Evolutionary conservation across 352 stramenopile species (phyloP), one percentile per base, ranked within the genome.

Genomic region (Pythium scleroteichum): DNA sequence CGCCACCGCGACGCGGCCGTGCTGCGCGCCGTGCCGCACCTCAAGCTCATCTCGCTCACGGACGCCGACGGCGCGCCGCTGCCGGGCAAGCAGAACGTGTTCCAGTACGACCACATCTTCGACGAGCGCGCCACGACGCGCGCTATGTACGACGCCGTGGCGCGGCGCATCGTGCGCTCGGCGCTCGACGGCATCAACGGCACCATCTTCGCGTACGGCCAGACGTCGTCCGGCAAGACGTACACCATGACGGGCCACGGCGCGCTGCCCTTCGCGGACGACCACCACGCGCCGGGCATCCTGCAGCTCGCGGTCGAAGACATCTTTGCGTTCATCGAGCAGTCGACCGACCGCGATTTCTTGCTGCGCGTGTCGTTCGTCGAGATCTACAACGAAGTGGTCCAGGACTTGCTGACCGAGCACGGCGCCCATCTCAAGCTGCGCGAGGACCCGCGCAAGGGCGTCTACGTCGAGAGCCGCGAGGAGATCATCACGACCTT

Each of bases 321-420:
- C 67, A 98, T 99, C 51, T 99, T 99, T 68, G 51, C 59, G 55
- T 94, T 79, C 59, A 92, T 94, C 48, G 74, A 92, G 52, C 71
- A 84, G 22, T 82, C 83, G 58, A 68, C 63, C 6, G 79, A 99
- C 55, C 77, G 95, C 13, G 86, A 98, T 52, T 99, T 98, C 71
- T 71, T 99, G 13, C 71, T 99, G 29, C 85, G 97, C 33, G 95
- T 98, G 16, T 98, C 93, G n/a, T 99, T 98, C 67, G 80, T 99
- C 33, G 97, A 99, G 76, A 99, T 99, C 64, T 99, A 99, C 79
- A 99, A 99, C 66, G 97, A 99, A 78, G 92, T 98, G 46, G 93
- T 99, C 12, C 76, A 88, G 8, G 97, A 99, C 72, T 76, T 99
- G 46, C 81, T 99, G 0, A 72, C 40, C 64, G 78, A 79, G 17